phyloP scores from a whole-genome alignment of 2,329 filamentous ascomycete genomes.

The Aaosphaeria pasadenensis region DNA sequence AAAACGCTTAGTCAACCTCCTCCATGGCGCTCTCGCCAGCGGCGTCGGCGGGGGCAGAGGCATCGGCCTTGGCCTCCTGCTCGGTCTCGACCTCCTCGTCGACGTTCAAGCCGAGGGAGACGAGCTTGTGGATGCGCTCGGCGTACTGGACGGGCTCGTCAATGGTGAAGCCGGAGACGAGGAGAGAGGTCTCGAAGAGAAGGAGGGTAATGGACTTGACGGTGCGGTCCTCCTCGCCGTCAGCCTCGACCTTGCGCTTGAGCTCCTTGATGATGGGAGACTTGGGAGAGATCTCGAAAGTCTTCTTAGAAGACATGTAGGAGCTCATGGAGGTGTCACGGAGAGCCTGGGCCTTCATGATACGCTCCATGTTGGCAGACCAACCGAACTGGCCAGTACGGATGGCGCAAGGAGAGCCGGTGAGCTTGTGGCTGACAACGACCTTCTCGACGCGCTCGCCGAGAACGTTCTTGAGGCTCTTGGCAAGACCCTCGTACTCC shows the following conservation, averaged over 20 bases:
- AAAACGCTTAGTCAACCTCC: constrained; percentile 83
- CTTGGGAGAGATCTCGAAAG: constrained; percentile 99
- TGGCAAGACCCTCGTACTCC: constrained; percentile 91
- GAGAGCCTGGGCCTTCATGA: constrained; percentile 99
- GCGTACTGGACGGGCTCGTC: constrained; percentile 97
- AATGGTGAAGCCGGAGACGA: constrained; percentile 99
- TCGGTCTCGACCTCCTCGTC: constrained; percentile 82
- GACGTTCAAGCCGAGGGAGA: constrained; percentile 95
- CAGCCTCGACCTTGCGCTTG: constrained; percentile 97
- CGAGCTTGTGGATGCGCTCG: constrained; percentile 99
- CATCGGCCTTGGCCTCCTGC: constrained; percentile 56
- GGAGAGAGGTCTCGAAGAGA: constrained; percentile 96
- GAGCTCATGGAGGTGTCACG: constrained; percentile 99
- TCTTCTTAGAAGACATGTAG: constrained; percentile 99
- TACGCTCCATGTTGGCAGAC: constrained; percentile 99
- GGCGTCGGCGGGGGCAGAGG: constrained; percentile 60
- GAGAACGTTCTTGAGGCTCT: constrained; percentile 98
- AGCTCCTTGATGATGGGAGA: constrained; percentile 97
- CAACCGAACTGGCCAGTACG: constrained; percentile 99
- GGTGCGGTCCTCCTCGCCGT: constrained; percentile 97
- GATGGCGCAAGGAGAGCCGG: constrained; percentile 93
- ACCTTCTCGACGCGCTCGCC: constrained; percentile 99
- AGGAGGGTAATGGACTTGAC: constrained; percentile 99
- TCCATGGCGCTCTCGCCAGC: constrained; percentile 95
- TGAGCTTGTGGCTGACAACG: constrained; percentile 96